Conservation (phyloP, 2,329 filamentous ascomycete genomes). For the Alternaria viburni region DNA sequence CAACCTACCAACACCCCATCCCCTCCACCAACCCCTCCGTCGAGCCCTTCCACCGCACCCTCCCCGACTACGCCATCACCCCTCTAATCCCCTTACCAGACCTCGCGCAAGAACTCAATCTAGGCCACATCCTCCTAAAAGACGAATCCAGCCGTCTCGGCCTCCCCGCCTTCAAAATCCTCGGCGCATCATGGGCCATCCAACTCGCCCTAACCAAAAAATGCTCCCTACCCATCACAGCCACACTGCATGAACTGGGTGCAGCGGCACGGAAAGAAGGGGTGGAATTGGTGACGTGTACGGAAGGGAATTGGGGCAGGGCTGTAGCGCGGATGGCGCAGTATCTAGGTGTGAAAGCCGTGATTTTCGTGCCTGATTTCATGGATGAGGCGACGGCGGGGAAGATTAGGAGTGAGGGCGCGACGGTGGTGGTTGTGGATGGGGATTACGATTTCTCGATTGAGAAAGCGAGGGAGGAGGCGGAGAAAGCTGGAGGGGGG, state of each 20-base stretch:
- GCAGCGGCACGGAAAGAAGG: conserved; percentile 19
- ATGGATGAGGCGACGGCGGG: conserved; percentile 62
- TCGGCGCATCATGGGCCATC: conserved; percentile 77
- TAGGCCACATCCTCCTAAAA: conserved; percentile 66
- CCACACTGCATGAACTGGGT: conserved; percentile 55
- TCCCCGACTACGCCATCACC: conserved; percentile 65
- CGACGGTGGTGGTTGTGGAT: conserved; percentile 61
- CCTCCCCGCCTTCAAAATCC: conserved; percentile 78
- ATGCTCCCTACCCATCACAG: conserved; percentile 53
- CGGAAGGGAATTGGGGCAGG: conserved; percentile 78
- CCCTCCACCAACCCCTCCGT: conserved; percentile 25
- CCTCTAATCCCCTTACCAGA: conserved; percentile 60
- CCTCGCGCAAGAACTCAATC: conserved; percentile 63
- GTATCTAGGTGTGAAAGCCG: conserved; percentile 61
- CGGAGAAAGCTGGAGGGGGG: conserved; percentile 47
- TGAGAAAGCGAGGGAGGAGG: conserved; percentile 53
- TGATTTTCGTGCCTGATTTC: conserved; percentile 67
- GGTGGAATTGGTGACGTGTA: conserved; percentile 66
- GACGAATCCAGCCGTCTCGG: conserved; percentile 72
- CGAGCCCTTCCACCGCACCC: conserved; percentile 60
- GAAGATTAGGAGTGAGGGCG: conserved; percentile 68
- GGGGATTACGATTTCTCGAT: conserved; percentile 72
- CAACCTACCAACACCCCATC: conserved; percentile 25
- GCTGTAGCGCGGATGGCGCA: conserved; percentile 73
- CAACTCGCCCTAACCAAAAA: conserved; percentile 62